Base-by-base conservation (phyloP, 768 basidiomycete genomes). In the Termitomyces sp. region DNA sequence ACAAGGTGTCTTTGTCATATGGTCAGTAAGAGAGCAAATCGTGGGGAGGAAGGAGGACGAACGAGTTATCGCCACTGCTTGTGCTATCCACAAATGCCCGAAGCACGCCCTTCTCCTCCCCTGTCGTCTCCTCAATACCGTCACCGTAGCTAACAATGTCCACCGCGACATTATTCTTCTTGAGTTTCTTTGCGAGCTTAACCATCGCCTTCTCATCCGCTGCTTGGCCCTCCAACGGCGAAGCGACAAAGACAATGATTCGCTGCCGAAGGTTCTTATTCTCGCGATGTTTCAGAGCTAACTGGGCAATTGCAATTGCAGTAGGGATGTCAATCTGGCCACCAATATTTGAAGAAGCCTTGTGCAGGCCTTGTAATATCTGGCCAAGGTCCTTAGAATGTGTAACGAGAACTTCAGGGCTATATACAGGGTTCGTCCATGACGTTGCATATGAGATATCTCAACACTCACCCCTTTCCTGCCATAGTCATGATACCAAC, bases 401-500 rank as follows among this genome's bases (percentile, higher is more conserved):
- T 27, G 96, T 98, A 59, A 94, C 94, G 48, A 98, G 86, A 0
- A 99, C 94, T 71, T 97, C 91, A 44, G 97, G 94, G 4, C 94
- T 96, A 68, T 18, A 39, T 20, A 60, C 24, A 42, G n/a, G 1
- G 13, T 32, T 39, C 51, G 10, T 37, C 32, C 10, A 26, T 31
- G 7, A 42, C 32, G 43, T 4, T 48, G 16, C 34, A n/a, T 27
- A n/a, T 36, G 9, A 12, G 16, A 24, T n/a, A 10, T 27, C 7
- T 22, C 14, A 0, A 26, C 16, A 68, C 83, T 71, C 67, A 96
- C 96, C 89, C 88, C 72, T 97, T 97, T 56, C 93, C 91, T 14
- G 94, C 96, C 93, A 96, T 96, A 29, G 93, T 92, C 95, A 99
- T 97, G 42, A 98, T 76, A 5, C 97, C 97, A 42, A 98, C 95